Evolutionary conservation across 352 stramenopile species (phyloP).

Genomic region (Phytophthora pisi): DNA sequence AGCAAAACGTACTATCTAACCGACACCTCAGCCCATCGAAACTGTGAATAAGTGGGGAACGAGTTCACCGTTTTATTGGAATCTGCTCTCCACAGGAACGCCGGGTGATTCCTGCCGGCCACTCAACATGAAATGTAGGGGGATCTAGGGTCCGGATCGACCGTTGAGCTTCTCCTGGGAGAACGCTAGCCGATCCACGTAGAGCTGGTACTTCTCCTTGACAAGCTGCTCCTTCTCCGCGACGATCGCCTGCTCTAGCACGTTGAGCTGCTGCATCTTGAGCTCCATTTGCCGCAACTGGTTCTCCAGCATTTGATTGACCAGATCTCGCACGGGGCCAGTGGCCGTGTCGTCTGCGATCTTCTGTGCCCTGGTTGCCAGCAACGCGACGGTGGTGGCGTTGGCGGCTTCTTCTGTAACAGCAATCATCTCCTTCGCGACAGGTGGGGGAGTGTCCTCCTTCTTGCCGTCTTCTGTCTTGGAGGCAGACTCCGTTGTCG

Average conservation of each 20-base stretch:
- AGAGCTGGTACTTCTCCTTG: conserved; percentile 72
- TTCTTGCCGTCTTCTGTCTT: conserved; percentile 13
- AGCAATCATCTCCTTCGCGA: conserved; percentile 63
- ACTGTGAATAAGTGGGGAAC: neutral
- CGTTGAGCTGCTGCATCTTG: conserved; percentile 74
- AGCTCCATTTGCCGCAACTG: conserved; percentile 80
- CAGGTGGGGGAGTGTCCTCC: neutral
- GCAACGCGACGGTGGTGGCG: conserved; percentile 62
- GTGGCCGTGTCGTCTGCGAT: conserved; percentile 50
- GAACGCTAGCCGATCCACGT: conserved; percentile 73
- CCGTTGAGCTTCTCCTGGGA: conserved; percentile 57
- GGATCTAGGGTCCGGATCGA: conserved; percentile 2
- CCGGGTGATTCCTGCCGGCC: neutral
- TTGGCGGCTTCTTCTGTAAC: conserved; percentile 69
- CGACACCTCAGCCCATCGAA: neutral
- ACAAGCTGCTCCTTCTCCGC: conserved; percentile 67
- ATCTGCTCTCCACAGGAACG: neutral
- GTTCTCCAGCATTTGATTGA: conserved; percentile 68
- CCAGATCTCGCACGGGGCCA: conserved; percentile 54
- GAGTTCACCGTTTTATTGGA: neutral
- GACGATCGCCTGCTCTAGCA: conserved; percentile 57
- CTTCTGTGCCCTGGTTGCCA: conserved; percentile 57
- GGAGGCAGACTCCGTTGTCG: conserved; percentile 12
- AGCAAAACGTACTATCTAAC: conserved; percentile 20
- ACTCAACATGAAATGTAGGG: neutral